A percentile compares a stretch with the other conserved stretches of the same genome.
These are phyloP conservation scores for Didymella glomerata DNA, from an alignment of 2,329 filamentous ascomycete species.

Conservation along the genomic window DNA sequence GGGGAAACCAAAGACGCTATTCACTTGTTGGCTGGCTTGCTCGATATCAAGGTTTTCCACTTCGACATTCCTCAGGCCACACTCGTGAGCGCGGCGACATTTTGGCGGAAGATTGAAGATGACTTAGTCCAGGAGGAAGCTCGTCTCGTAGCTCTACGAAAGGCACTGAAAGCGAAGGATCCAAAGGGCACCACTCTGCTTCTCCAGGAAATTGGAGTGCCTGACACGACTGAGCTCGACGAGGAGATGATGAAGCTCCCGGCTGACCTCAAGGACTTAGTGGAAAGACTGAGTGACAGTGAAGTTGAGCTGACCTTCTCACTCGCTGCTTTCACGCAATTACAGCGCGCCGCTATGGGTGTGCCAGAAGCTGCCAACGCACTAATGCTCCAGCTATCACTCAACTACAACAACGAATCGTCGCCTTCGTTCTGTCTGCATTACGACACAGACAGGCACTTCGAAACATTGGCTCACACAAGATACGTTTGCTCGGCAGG, in stretches of 20 bases:
- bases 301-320: conserved; percentile 45
- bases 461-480: conserved; percentile 28
- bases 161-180: conserved; percentile 38
- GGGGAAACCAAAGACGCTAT: conserved; percentile 28
- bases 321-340: conserved; percentile 29
- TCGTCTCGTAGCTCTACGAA: conserved; percentile 33
- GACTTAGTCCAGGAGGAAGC: conserved; percentile 37
- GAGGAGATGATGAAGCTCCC: conserved; percentile 40
- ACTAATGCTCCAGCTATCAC: conserved; percentile 37
- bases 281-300: conserved; percentile 36
- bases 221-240: conserved; percentile 37
- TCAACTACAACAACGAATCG: conserved; percentile 18
- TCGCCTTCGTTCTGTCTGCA: conserved; percentile 42
- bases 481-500: conserved; percentile 29
- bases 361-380: conserved; percentile 31
- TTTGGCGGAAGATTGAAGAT: conserved; percentile 32
- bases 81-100: conserved; percentile 29
- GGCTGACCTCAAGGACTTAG: conserved; percentile 29
- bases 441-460: conserved; percentile 33
- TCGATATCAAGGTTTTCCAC: conserved; percentile 28
- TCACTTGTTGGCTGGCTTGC: conserved; percentile 29
- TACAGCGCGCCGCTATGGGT: conserved; percentile 41
- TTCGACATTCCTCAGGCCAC: conserved; percentile 22
- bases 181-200: conserved; percentile 37
- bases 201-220: conserved; percentile 35